phyloP scores from a whole-genome alignment of 192 early-diverging fungal species.

The Diversispora epigaea region DNA sequence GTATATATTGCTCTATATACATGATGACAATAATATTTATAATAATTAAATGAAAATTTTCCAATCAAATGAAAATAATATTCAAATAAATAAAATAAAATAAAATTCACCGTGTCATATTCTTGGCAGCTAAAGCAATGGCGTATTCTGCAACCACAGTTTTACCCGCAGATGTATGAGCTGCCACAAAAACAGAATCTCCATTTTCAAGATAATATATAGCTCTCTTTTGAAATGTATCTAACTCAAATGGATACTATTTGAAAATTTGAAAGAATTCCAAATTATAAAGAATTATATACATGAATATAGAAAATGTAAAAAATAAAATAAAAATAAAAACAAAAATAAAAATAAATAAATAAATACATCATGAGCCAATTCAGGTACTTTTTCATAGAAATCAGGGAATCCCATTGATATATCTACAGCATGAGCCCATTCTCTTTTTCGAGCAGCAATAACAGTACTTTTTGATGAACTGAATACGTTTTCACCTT shows the following conservation, averaged over 20 bases:
- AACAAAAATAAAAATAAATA: no score
- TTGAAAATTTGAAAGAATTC: neutral
- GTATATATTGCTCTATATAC: constrained; percentile 85
- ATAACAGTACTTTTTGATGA: constrained; percentile 16
- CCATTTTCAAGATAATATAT: constrained; percentile 94
- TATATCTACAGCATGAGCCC: constrained; percentile 93
- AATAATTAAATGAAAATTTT: neutral
- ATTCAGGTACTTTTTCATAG: constrained; percentile 82
- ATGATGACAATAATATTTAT: neutral
- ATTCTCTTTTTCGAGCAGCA: constrained; percentile 59
- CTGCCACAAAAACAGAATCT: constrained; percentile 96
- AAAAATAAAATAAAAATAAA: neutral
- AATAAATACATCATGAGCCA: constrained; percentile 66
- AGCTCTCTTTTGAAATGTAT: constrained; percentile 95
- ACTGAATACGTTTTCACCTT: constrained; percentile 18
- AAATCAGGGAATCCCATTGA: constrained; percentile 88
- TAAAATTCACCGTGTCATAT: constrained; percentile 30
- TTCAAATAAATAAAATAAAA: neutral
- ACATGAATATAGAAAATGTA: neutral
- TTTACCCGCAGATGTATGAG: constrained; percentile 98
- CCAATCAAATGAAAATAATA: neutral
- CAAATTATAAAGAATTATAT: neutral
- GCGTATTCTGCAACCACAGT: constrained; percentile 99
- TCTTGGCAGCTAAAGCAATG: constrained; percentile 83
- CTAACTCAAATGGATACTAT: constrained; percentile 91